These are phyloP conservation scores for Trichosporon coremiiforme DNA, from an alignment of 1,284 basidiomycete genomes.

Conservation along the genomic window DNA sequence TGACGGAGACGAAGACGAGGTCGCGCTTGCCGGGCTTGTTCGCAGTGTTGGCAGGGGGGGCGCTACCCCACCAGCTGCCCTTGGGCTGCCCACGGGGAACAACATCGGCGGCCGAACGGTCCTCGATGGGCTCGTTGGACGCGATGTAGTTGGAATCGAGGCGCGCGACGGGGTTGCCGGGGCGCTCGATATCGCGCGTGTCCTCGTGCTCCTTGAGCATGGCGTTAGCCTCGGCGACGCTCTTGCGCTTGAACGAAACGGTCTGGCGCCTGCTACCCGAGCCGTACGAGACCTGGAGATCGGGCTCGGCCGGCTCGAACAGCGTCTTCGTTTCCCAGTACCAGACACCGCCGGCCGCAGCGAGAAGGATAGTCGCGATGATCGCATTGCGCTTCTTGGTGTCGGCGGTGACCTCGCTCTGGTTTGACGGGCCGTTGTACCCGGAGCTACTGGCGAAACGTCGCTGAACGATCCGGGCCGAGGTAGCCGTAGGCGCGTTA, in stretches of 20 bases:
- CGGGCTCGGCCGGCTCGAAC: constrained; percentile 18
- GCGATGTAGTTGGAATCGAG: constrained; percentile 76
- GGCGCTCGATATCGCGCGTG: constrained; percentile 26
- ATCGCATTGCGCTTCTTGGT: constrained; percentile 31
- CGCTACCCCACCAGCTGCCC: constrained; percentile 16
- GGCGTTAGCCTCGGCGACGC: constrained; percentile 39
- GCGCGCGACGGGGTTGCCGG: constrained; percentile 56
- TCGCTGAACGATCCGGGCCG: neutral
- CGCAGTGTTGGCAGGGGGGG: neutral
- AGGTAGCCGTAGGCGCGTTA: constrained; percentile 18
- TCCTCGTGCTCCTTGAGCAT: constrained; percentile 44
- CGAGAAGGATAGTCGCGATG: constrained; percentile 37
- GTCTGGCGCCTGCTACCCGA: constrained; percentile 27
- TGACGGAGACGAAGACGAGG: constrained; percentile 78
- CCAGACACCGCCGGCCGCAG: constrained; percentile 40
- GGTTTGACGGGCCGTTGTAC: constrained; percentile 20
- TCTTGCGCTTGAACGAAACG: constrained; percentile 40
- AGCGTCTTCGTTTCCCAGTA: constrained; percentile 34
- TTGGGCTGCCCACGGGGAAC: constrained; percentile 58
- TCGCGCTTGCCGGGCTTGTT: constrained; percentile 59
- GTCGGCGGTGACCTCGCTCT: constrained; percentile 20
- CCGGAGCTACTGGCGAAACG: constrained; percentile 10
- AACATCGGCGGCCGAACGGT: constrained; percentile 74
- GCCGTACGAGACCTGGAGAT: constrained; percentile 27
- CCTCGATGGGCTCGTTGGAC: constrained; percentile 88